Percentiles rank a stretch among this genome's conserved stretches.
These are phyloP conservation scores for Globisporangium apiculatum DNA, from an alignment of 352 stramenopile species.

Conservation along the genomic window DNA sequence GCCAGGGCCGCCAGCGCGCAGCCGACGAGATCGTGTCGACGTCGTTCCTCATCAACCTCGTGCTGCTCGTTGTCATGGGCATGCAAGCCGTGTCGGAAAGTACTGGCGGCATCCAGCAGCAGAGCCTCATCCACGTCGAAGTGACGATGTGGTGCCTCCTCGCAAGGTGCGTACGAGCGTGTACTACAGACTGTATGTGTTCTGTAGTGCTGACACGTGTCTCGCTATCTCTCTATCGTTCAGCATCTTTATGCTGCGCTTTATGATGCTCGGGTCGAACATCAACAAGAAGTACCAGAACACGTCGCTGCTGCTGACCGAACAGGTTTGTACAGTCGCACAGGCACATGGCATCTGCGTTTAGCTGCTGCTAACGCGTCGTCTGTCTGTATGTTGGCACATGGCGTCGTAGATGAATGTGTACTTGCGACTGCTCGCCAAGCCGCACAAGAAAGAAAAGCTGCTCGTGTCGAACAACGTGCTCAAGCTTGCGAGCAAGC, in stretches of 20 bases:
- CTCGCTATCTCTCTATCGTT: constrained; percentile 6
- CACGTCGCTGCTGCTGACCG: constrained; percentile 86
- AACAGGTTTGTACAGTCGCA: constrained; percentile 45
- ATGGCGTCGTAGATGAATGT: constrained; percentile 63
- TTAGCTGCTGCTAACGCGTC: no score
- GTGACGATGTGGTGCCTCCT: constrained; percentile 85
- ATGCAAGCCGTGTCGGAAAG: constrained; percentile 74
- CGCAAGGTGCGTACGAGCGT: constrained; percentile 37
- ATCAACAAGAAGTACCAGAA: constrained; percentile 92
- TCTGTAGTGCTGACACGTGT: not conserved
- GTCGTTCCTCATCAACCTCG: constrained; percentile 83
- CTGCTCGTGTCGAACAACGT: constrained; percentile 88
- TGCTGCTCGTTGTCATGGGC: constrained; percentile 81
- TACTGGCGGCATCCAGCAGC: constrained; percentile 31
- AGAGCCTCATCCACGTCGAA: constrained; percentile 78
- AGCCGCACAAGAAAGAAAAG: constrained; percentile 87
- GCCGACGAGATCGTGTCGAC: constrained; percentile 87
- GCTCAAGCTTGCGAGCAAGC: constrained; percentile 86
- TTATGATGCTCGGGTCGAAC: constrained; percentile 87
- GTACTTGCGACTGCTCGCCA: constrained; percentile 75
- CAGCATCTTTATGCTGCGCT: constrained; percentile 87
- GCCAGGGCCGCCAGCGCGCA: constrained; percentile 73
- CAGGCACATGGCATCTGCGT: no score
- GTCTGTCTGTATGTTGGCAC: not conserved
- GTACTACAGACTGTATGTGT: not conserved